A percentile compares a stretch with the other conserved stretches of the same genome.
phyloP scores from a whole-genome alignment of 2,329 filamentous ascomycete species.

The Clathrospora elynae region DNA sequence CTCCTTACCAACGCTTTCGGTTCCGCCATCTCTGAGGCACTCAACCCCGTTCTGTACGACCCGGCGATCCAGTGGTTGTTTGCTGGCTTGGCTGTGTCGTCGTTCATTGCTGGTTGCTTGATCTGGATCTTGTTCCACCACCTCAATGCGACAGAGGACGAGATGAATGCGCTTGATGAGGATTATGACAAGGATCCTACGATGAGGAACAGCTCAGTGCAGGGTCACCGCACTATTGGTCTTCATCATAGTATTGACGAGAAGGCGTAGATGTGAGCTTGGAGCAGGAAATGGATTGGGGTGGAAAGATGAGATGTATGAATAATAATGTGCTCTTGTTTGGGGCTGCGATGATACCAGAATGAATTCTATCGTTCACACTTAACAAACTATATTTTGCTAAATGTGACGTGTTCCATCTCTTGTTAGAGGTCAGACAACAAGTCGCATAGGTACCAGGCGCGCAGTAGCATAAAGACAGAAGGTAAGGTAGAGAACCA shows the following conservation, averaged over 20 bases:
- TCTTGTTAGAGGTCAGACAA: too few species aligned
- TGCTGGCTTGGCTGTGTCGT: slow-evolving; percentile 39
- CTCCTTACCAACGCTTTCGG: slow-evolving; percentile 66
- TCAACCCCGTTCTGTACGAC: slow-evolving; percentile 65
- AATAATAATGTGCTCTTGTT: slow-evolving; percentile 9
- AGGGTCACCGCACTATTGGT: slow-evolving; percentile 29
- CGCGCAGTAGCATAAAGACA: too few species aligned
- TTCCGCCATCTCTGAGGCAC: slow-evolving; percentile 65
- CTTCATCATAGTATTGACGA: slow-evolving; percentile 23
- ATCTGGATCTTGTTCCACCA: slow-evolving; percentile 49
- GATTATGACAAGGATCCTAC: slow-evolving; percentile 42
- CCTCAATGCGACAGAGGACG: slow-evolving; percentile 45
- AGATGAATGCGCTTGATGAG: slow-evolving; percentile 46
- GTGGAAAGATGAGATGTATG: neutral
- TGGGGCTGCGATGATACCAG: slow-evolving; percentile 12
- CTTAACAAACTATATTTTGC: neutral
- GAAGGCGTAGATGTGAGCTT: slow-evolving; percentile 14
- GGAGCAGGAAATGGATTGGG: neutral
- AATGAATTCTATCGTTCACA: slow-evolving; percentile 7
- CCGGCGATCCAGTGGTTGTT: slow-evolving; percentile 71
- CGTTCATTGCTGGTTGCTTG: slow-evolving; percentile 40
- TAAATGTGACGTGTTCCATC: neutral
- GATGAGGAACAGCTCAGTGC: slow-evolving; percentile 32
- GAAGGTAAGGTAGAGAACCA: too few species aligned
- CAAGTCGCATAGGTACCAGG: too few species aligned